Base-by-base conservation (phyloP, 441 rosid species). In the Erysimum cheiri region DNA sequence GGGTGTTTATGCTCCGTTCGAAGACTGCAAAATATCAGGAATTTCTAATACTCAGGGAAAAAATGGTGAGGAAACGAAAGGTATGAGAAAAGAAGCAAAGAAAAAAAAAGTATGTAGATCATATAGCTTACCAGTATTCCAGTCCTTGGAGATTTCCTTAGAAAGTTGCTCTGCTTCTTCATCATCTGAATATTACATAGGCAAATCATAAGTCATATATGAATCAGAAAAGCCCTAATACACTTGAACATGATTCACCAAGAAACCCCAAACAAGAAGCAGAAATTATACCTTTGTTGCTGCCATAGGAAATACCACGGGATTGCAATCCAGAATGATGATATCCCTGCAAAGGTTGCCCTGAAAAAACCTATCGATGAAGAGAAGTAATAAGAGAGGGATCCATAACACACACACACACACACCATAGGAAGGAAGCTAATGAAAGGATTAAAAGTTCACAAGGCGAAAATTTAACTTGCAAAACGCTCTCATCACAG, bases 131-230 rank as follows among this genome's bases (percentile, higher is more conserved):
- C 99, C 88, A 54, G 97, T 80, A 76, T 87, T 92, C 99, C 98
- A 95, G 78, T 92, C 98, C 85, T 92, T 95, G 11, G 98, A 88
- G n/a, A 92, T 83, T 77, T 95, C 97, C 88, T 82, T 95, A 26
- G 93, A 84, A 32, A 95, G 95, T 75, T 87, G 87, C 85, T 88
- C 98, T 35, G 85, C 90, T 82, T 95, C 98, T 81, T 80, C 87
- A 82, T 94, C 97, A 43, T 94, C 97, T 90, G 78, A 66, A 73
- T 58, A 70, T 60, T n/a, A 37, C 33, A 75, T 15, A 73, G 61
- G 70, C 43, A 66, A 35, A 41, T 39, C 59, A 69, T 8, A 19
- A 43, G 36, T 53, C 63, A 54, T 8, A 17, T 31, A 68, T 14
- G 19, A 9, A 32, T 62, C 37, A 71, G 28, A 39, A 28, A 32